A percentile compares a stretch with the other conserved stretches of the same genome.
These are phyloP conservation scores for Paramecium tetraurelia DNA, from an alignment of 73 alveolate genomes.

Conservation along the genomic window DNA sequence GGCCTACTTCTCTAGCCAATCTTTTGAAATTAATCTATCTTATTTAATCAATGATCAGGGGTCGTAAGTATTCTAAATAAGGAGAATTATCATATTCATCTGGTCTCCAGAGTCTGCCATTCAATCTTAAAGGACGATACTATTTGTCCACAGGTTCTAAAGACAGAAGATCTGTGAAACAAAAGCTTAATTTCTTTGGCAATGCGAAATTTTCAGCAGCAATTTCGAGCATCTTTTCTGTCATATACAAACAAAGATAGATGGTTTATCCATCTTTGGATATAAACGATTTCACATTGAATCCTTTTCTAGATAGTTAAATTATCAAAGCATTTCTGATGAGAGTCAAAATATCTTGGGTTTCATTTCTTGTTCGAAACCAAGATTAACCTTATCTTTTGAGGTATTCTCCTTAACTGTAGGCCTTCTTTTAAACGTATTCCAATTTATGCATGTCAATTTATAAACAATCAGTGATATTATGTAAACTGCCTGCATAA, in stretches of 20 bases:
- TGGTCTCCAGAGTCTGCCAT: slow-evolving; percentile 3
- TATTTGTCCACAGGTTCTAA: slow-evolving; percentile 17
- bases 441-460: neutral
- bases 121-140: slow-evolving; percentile 4
- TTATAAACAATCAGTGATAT: neutral
- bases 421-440: neutral
- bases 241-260: neutral
- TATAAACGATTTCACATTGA: neutral
- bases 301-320: neutral
- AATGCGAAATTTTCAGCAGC: neutral
- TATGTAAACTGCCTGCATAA: neutral
- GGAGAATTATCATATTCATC: neutral
- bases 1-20: neutral
- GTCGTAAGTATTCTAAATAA: neutral
- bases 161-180: neutral
- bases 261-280: neutral
- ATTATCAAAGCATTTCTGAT: neutral
- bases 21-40: neutral
- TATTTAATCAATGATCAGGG: neutral
- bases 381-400: neutral
- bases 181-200: neutral
- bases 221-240: neutral
- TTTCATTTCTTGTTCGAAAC: neutral
- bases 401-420: slow-evolving; percentile 4
- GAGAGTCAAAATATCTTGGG: neutral